Evolutionary conservation across 2,329 filamentous ascomycete genomes (phyloP).

Genomic region (Epichloe typhina): DNA sequence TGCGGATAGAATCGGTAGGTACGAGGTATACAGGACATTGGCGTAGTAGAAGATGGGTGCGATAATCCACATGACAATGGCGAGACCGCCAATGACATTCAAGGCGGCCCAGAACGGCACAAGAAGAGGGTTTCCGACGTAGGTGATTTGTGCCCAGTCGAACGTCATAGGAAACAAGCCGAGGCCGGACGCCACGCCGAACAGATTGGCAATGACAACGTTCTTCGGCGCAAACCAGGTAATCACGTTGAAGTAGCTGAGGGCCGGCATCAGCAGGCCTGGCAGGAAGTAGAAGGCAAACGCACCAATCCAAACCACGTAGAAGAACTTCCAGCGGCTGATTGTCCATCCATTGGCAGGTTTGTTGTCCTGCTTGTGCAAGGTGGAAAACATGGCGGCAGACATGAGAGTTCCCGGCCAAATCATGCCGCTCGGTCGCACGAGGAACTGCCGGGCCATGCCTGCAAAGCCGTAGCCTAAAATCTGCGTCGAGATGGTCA

Average conservation of each 20-base stretch:
- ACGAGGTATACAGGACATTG: conserved; percentile 68
- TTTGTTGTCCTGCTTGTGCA: conserved; percentile 76
- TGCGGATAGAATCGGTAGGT: conserved; percentile 75
- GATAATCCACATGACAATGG: conserved; percentile 74
- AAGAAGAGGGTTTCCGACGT: conserved; percentile 72
- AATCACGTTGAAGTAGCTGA: conserved; percentile 80
- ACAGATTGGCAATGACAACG: conserved; percentile 75
- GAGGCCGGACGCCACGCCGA: conserved; percentile 73
- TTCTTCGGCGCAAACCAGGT: conserved; percentile 83
- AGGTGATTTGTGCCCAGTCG: conserved; percentile 82
- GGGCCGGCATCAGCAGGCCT: conserved; percentile 65
- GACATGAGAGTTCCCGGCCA: conserved; percentile 85
- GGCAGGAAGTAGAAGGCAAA: conserved; percentile 80
- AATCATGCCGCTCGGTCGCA: conserved; percentile 78
- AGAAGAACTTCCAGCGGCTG: conserved; percentile 74
- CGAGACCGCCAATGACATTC: conserved; percentile 69
- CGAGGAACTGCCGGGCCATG: conserved; percentile 65
- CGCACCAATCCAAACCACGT: conserved; percentile 54
- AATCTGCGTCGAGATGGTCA: conserved; percentile 77
- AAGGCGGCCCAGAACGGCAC: conserved; percentile 80
- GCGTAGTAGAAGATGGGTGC: conserved; percentile 70
- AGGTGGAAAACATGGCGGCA: conserved; percentile 75
- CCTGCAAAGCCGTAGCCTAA: conserved; percentile 80
- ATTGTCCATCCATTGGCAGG: conserved; percentile 72
- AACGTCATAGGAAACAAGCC: conserved; percentile 78